Percentiles rank a stretch among this genome's conserved stretches.
Conservation (phyloP, 768 basidiomycete species). For the Calvatia gigantea region DNA sequence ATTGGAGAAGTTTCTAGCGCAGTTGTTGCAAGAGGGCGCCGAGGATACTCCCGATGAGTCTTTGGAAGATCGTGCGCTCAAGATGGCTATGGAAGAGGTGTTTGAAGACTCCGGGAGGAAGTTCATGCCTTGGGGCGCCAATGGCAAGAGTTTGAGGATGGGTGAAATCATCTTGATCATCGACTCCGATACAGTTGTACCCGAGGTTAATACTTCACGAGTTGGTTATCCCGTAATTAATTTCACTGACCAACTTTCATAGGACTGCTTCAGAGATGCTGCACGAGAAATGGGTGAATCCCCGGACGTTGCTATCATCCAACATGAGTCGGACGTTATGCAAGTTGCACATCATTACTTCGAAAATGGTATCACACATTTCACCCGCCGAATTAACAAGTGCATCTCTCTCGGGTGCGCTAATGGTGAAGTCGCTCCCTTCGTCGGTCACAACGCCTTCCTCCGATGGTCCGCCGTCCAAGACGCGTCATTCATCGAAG, state of each 20-base stretch:
- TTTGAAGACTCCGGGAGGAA: constrained; percentile 51
- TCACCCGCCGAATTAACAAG: constrained; percentile 85
- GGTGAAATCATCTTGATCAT: constrained; percentile 80
- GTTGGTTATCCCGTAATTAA: not conserved
- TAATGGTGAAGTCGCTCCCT: constrained; percentile 80
- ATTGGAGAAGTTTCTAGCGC: constrained; percentile 47
- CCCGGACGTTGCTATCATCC: constrained; percentile 82
- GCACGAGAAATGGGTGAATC: constrained; percentile 79
- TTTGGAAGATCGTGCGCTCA: constrained; percentile 71
- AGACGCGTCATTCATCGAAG: constrained; percentile 74
- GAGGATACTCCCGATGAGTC: constrained; percentile 42
- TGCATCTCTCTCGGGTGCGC: constrained; percentile 75
- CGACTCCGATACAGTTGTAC: constrained; percentile 75
- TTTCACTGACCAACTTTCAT: not conserved
- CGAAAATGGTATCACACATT: constrained; percentile 86
- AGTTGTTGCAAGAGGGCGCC: constrained; percentile 38
- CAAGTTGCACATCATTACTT: constrained; percentile 88
- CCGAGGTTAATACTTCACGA: constrained; percentile 43
- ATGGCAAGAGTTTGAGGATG: constrained; percentile 70
- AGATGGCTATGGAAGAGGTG: constrained; percentile 69
- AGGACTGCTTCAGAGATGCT: constrained; percentile 87
- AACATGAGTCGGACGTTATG: constrained; percentile 89
- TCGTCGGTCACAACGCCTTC: constrained; percentile 87
- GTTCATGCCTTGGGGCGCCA: constrained; percentile 71
- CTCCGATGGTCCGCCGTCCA: constrained; percentile 85